These are phyloP conservation scores for Morella rubra DNA, from an alignment of 306 rosid species.

Conservation along the genomic window DNA sequence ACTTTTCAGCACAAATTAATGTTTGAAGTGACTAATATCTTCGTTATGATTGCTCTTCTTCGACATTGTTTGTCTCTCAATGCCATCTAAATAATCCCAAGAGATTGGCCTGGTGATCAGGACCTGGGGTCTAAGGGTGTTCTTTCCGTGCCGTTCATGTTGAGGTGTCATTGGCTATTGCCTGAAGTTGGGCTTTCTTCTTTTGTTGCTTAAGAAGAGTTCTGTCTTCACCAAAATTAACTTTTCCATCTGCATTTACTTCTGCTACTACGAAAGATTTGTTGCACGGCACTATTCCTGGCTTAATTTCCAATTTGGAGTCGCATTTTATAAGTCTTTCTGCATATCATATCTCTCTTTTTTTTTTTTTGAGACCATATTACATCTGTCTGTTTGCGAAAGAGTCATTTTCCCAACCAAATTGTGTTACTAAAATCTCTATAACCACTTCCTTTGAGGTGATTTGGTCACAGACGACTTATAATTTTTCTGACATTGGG, in stretches of 20 bases:
- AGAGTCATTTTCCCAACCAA: too few species aligned
- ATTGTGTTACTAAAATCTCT: neutral
- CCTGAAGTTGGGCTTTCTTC: neutral
- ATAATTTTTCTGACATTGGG: neutral
- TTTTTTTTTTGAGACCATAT: neutral
- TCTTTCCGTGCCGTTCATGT: neutral
- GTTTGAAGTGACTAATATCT: neutral
- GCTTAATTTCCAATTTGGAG: too few species aligned
- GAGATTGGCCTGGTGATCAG: too few species aligned
- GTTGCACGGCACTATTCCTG: too few species aligned
- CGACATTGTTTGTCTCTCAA: neutral
- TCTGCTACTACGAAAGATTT: too few species aligned
- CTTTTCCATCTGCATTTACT: too few species aligned
- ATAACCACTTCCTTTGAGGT: neutral
- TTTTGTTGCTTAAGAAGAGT: neutral
- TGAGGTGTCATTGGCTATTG: neutral
- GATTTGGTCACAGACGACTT: neutral
- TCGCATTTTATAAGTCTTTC: too few species aligned
- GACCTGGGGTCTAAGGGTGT: too few species aligned
- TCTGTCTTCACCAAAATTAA: too few species aligned
- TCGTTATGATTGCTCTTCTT: neutral
- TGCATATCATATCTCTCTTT: neutral
- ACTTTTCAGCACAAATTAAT: slow-evolving; percentile 15
- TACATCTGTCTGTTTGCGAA: too few species aligned
- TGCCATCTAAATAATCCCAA: too few species aligned